Conservation (phyloP, 495 filamentous ascomycete genomes). For the Penicillium cataractarum region DNA sequence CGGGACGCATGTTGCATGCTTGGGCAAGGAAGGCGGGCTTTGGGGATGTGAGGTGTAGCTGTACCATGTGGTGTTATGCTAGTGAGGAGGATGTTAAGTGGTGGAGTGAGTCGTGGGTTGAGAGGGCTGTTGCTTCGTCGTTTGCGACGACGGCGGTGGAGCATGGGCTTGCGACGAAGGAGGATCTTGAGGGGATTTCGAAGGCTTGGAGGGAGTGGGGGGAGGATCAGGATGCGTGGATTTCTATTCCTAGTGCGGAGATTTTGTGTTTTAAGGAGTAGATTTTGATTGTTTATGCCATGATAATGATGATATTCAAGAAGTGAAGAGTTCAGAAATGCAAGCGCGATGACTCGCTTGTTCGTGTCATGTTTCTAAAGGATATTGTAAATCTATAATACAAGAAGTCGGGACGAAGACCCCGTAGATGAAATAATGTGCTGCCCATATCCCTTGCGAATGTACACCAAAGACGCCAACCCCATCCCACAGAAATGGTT, state of each 20-base stretch:
- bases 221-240: slow-evolving; percentile 51
- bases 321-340: neutral
- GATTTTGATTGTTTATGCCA: neutral
- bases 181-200: slow-evolving; percentile 48
- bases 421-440: neutral
- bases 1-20: slow-evolving; percentile 50
- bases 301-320: neutral
- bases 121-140: slow-evolving; percentile 41
- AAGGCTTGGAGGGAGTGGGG: slow-evolving; percentile 49
- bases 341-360: neutral
- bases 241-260: slow-evolving; percentile 49
- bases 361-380: neutral
- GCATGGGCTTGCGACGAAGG: slow-evolving; percentile 38
- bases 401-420: neutral
- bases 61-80: slow-evolving; percentile 51
- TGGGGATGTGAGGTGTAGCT: slow-evolving; percentile 36
- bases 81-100: slow-evolving; percentile 45
- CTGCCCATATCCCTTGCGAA: neutral
- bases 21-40: slow-evolving; percentile 57
- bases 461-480: slow-evolving; percentile 4
- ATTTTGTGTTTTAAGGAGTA: slow-evolving; percentile 46
- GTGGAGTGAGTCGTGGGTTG: slow-evolving; percentile 53
- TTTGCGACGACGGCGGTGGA: slow-evolving; percentile 45
- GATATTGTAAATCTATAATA: neutral
- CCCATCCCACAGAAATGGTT: neutral